Percentiles rank a stretch among this genome's conserved stretches.
Conservation (phyloP, 805 yeast genomes). For the Torulaspora microellipsoides region DNA sequence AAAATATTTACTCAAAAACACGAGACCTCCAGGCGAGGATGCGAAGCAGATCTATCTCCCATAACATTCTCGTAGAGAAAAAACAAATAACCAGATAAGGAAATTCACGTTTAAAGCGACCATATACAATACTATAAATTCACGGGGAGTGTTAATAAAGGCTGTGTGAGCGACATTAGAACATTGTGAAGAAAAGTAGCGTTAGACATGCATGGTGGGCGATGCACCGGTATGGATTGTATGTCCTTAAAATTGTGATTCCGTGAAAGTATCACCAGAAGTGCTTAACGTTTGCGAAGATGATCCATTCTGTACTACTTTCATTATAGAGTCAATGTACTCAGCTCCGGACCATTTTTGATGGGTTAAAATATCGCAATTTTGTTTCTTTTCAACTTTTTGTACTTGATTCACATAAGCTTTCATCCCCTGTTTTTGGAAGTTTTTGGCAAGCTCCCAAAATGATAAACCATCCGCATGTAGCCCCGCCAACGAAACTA, state of each 20-base stretch:
- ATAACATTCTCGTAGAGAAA: too few species aligned
- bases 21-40: too few species aligned
- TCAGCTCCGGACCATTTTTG: slow-evolving; percentile 64
- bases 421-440: slow-evolving; percentile 51
- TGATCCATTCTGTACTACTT: slow-evolving; percentile 41
- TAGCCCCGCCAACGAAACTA: slow-evolving; percentile 57
- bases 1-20: too few species aligned
- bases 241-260: slow-evolving; percentile 25
- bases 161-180: too few species aligned
- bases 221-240: not conserved
- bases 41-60: too few species aligned
- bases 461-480: slow-evolving; percentile 51
- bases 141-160: too few species aligned
- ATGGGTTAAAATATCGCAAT: slow-evolving; percentile 53
- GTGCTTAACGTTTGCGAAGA: slow-evolving; percentile 40
- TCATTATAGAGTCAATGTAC: slow-evolving; percentile 44
- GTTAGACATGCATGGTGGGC: too few species aligned
- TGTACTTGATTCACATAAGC: slow-evolving; percentile 55
- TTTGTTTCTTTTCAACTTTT: slow-evolving; percentile 40
- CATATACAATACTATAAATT: too few species aligned
- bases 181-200: too few species aligned
- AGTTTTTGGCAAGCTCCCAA: slow-evolving; percentile 46
- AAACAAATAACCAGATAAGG: too few species aligned
- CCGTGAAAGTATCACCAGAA: slow-evolving; percentile 43
- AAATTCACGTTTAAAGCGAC: too few species aligned